Base-by-base conservation (phyloP, 495 filamentous ascomycete species). In the Aspergillus homomorphus region DNA sequence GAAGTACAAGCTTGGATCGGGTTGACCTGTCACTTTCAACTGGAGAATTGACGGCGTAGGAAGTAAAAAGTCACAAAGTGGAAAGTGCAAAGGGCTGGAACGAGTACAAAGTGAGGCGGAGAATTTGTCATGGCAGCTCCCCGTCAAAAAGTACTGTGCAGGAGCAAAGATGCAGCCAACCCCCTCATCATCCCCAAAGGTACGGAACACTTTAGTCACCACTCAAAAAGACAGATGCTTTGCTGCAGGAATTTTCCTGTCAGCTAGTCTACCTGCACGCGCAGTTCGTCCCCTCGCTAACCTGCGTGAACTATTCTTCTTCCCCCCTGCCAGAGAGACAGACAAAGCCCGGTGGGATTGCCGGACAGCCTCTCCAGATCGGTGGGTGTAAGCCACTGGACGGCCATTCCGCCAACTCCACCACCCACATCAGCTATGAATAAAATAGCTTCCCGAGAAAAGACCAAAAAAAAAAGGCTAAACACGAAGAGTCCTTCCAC, bases 71-170 rank as follows among this genome's bases (percentile, higher is more conserved):
- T n/a, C n/a, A n/a, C n/a, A n/a, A n/a, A n/a, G n/a, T n/a, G n/a
- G n/a, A n/a, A n/a, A n/a, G n/a, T n/a, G n/a, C n/a, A n/a, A n/a
- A n/a, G n/a, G n/a, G n/a, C n/a, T n/a, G n/a, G n/a, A n/a, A n/a
- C n/a, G n/a, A n/a, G 26, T 28, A 28, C 26, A 28, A 10, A 49
- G 46, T 30, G 24, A 51, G 48, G 48, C 48, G 48, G 48, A 51
- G 48, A 51, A 51, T 51, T 51, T 51, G 48, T 51, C 48, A 51
- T 22, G 18, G 4, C 15, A 45, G 18, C 10, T 7, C n/a, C n/a
- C n/a, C n/a, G n/a, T n/a, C n/a, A n/a, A n/a, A n/a, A n/a, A n/a
- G n/a, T n/a, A n/a, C n/a, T n/a, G n/a, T n/a, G n/a, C n/a, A n/a
- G n/a, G n/a, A n/a, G n/a, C n/a, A n/a, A n/a, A n/a, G n/a, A n/a